Evolutionary conservation across 257 asterid species (phyloP), one percentile per base, ranked within the genome.

Genomic region (Verbascum thapsus): DNA sequence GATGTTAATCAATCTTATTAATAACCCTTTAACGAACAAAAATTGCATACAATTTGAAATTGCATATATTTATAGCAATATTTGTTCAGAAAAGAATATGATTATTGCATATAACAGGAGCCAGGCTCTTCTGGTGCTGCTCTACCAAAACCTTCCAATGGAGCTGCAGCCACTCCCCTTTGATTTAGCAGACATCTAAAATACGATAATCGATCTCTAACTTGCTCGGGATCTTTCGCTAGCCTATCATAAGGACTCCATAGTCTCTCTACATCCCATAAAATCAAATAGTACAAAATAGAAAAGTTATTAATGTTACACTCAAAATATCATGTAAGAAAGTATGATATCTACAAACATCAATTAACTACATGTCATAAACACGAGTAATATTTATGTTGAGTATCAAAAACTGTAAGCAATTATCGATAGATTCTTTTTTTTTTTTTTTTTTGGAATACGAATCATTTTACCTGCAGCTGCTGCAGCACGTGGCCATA

Each of bases 401-500:
- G 15, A 44, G 23, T 10, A 13, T 13, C 0, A 47, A 15, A 15
- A 22, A 18, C 1, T 4, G 18, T 8, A 15, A 26, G 39, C 10
- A 16, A 10, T 1, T 17, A 39, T 26, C 15, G 7, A 26, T 26
- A 26, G 3, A 26, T 5, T 26, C 2, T 26, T 1, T 5, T 61
- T 49, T 37, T 2, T n/a, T n/a, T n/a, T n/a, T 3, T 1, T 61
- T 49, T 37, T 2, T 20, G 1, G 23, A 16, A 50, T 53, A 42
- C 32, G 35, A 64, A 26, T 26, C 5, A 2, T 12, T 20, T 53
- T 77, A 91, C 98, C 98, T 71, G 98, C 98, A 11, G 98, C 98
- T 16, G 98, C 98, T 0, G 98, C 96, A 43, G 98, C 98, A 1
- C 98, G 83, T 0, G 98, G 98, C 98, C 98, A 91, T 76, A 91